Conservation (phyloP, 2,329 filamentous ascomycete species). For the Ceratocystis harringtonii region DNA sequence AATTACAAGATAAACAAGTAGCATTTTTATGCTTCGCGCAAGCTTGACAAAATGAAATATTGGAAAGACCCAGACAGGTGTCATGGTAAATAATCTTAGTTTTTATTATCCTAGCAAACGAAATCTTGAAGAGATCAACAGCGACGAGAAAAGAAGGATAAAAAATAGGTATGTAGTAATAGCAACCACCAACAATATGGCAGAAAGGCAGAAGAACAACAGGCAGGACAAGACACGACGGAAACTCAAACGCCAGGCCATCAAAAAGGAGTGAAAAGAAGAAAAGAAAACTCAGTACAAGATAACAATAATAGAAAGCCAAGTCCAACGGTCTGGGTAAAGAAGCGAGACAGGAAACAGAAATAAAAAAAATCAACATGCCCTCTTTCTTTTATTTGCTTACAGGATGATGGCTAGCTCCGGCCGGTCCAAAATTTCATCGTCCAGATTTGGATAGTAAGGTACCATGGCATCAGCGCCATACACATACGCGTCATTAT, state of each 20-base stretch:
- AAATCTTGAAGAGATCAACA: neutral
- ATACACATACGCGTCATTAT: constrained; percentile 94
- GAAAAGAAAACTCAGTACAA: neutral
- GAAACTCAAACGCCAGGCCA: constrained; percentile 8
- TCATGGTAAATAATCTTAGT: neutral
- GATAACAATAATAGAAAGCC: neutral
- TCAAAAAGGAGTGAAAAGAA: neutral
- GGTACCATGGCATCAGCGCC: constrained; percentile 89
- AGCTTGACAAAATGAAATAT: neutral
- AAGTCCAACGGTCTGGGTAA: neutral
- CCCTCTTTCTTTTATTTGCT: constrained; percentile 20
- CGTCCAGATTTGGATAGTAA: constrained; percentile 78
- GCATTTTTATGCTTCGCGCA: neutral
- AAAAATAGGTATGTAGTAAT: constrained; percentile 1
- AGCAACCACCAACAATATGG: neutral
- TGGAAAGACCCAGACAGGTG: neutral
- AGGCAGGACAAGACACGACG: neutral
- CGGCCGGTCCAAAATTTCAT: constrained; percentile 61
- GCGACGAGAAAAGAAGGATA: neutral
- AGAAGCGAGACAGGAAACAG: neutral
- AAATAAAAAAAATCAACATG: neutral
- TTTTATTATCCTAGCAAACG: neutral
- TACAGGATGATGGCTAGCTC: constrained; percentile 75
- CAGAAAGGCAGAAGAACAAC: neutral
- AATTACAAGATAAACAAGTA: neutral